These are phyloP conservation scores for slime mould (Dictyostelium discoideum) DNA, from an alignment of 78 protist species.

Conservation along the genomic window DNA sequence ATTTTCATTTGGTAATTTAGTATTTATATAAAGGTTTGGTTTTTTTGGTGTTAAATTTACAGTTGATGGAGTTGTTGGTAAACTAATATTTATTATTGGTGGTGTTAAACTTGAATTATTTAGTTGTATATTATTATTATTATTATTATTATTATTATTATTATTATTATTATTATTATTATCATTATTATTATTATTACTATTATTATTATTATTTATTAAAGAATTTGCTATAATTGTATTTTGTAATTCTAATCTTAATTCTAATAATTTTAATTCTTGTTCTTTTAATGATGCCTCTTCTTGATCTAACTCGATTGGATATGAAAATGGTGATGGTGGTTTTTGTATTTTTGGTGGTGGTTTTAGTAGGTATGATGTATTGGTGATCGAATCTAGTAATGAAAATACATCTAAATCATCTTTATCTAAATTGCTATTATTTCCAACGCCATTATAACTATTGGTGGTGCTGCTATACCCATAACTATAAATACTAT, in stretches of 20 bases:
- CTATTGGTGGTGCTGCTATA: not conserved
- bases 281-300: not conserved
- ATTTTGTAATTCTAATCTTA: not conserved
- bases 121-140: not conserved
- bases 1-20: not conserved
- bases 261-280: not conserved
- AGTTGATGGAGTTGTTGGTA: not conserved
- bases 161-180: not conserved
- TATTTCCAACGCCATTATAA: not conserved
- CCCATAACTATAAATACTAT: conserved; percentile 1
- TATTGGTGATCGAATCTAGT: not conserved
- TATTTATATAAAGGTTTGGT: conserved; percentile 50
- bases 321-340: not conserved
- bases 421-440: not conserved
- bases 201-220: not conserved
- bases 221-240: not conserved
- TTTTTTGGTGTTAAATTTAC: conserved; percentile 24
- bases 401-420: conserved; percentile 2
- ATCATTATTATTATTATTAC: too few relatives aligned
- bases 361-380: not conserved
- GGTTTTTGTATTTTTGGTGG: not conserved
- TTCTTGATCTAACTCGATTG: not conserved
- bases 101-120: not conserved
- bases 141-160: not conserved
- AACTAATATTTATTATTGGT: not conserved